Base-by-base conservation (phyloP, 352 stramenopile species). In the Aphanomyces invadans region DNA sequence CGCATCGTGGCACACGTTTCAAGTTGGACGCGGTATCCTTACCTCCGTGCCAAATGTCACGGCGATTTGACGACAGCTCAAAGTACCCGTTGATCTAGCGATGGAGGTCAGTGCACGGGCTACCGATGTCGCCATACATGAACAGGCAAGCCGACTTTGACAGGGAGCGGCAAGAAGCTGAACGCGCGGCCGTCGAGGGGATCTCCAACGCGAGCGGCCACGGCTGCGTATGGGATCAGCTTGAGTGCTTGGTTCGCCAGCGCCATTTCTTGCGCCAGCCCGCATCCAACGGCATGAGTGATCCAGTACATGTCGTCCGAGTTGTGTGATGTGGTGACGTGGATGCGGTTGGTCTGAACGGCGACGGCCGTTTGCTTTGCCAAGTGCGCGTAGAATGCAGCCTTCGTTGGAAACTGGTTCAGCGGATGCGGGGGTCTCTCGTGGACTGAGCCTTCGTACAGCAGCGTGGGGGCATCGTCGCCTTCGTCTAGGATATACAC, bases 101-200 rank as follows among this genome's bases (percentile, higher is more conserved):
- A 28, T 61, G 46, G 12, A 68, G 0, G n/a, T 54, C 9, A 19
- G 23, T 25, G 52, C n/a, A 19, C 15, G 19, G 12, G 11, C 12
- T 42, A 65, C 21, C 52, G 1, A 0, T 31, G 39, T n/a, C 15
- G 57, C 28, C 46, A 19, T 69, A 69, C 68, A 66, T 97, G 90
- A 28, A 97, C 86, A 11, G 88, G 85, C 15, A 97, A 71, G 1
- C 86, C 85, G 10, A 90, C 89, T 62, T 80, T 79, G 21, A 97
- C 88, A 25, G 91, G 91, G 57, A 97, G 75, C n/a, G 91, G 91
- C 17, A 97, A 72, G 54, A 97, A 97, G 69, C 89, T 97, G 73
- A 97, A 97, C 26, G 90, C 91, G 4, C 80, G 74, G 4, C 82
- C 84, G 39, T 90, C 77, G 1, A 77, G 71, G 12, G 64, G 21